These are phyloP conservation scores for Diplodia scrobiculata DNA, from an alignment of 2,329 filamentous ascomycete genomes.

Conservation along the genomic window DNA sequence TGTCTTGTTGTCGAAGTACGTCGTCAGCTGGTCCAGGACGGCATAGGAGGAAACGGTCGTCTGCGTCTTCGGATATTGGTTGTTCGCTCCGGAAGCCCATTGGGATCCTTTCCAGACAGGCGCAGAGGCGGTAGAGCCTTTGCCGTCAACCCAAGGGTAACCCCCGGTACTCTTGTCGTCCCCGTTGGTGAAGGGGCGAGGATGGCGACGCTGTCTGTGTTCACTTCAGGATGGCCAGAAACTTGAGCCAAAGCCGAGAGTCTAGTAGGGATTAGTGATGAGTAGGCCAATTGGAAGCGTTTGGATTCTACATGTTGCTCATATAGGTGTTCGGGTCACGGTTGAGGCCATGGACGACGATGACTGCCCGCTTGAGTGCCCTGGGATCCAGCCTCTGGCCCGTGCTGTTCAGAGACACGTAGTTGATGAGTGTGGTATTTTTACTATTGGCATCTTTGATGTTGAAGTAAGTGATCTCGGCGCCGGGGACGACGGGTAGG, in stretches of 20 bases:
- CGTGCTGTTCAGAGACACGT: slow-evolving; percentile 23
- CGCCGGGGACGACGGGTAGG: slow-evolving; percentile 23
- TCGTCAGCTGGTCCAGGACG: slow-evolving; percentile 28
- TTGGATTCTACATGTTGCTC: slow-evolving; percentile 25
- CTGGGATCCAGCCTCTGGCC: slow-evolving; percentile 2
- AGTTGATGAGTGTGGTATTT: slow-evolving; percentile 29
- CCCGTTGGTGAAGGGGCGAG: slow-evolving; percentile 29
- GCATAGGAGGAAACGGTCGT: slow-evolving; percentile 24
- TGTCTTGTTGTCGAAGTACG: slow-evolving; percentile 27
- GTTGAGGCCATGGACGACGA: slow-evolving; percentile 29
- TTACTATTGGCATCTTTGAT: slow-evolving; percentile 23
- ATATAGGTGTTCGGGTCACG: slow-evolving; percentile 29
- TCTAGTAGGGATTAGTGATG: neutral
- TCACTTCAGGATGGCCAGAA: slow-evolving; percentile 3
- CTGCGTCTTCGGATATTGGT: slow-evolving; percentile 27
- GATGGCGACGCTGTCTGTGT: slow-evolving; percentile 15
- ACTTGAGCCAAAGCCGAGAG: slow-evolving; percentile 13
- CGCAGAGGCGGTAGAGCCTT: neutral
- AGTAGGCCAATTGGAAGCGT: no score
- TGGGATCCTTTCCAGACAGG: slow-evolving; percentile 29
- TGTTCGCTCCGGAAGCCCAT: slow-evolving; percentile 27
- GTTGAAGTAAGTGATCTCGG: slow-evolving; percentile 29
- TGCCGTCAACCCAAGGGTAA: neutral
- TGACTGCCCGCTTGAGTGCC: slow-evolving; percentile 24
- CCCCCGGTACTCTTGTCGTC: slow-evolving; percentile 27